These are phyloP conservation scores for Blastocystis hominis DNA, from an alignment of 352 stramenopile species.

Conservation along the genomic window DNA sequence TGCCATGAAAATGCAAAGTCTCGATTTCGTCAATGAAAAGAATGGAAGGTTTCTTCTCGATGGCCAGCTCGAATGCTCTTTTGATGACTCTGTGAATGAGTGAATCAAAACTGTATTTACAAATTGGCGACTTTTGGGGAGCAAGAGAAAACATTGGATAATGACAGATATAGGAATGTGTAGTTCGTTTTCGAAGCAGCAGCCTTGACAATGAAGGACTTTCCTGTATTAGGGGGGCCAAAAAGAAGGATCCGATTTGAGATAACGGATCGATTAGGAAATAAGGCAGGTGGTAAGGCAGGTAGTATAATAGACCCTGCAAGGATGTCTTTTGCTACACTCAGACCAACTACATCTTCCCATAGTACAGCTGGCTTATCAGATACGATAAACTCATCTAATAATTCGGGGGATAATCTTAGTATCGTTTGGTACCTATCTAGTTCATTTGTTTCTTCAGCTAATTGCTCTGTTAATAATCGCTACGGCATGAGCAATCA, in stretches of 20 bases:
- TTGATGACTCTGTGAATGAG: constrained; percentile 79
- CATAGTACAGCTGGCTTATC: constrained; percentile 66
- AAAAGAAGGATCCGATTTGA: constrained; percentile 86
- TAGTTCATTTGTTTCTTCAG: constrained; percentile 66
- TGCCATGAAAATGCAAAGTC: constrained; percentile 76
- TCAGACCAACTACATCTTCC: constrained; percentile 90
- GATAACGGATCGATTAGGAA: constrained; percentile 73
- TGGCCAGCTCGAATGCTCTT: constrained; percentile 93
- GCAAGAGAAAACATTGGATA: constrained; percentile 90
- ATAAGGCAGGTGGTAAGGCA: constrained; percentile 87
- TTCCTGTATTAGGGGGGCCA: constrained; percentile 79
- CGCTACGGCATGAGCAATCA: constrained; percentile 4
- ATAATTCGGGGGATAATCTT: constrained; percentile 81
- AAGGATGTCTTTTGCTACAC: constrained; percentile 86
- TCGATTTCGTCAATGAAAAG: constrained; percentile 98
- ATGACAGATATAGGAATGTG: constrained; percentile 93
- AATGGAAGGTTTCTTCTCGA: constrained; percentile 78
- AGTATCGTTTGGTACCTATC: constrained; percentile 84
- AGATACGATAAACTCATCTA: constrained; percentile 75
- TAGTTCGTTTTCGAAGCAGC: constrained; percentile 92
- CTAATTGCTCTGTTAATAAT: background rate
- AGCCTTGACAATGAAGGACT: constrained; percentile 89
- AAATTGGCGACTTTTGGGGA: constrained; percentile 77
- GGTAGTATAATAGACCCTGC: constrained; percentile 94
- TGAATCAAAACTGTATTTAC: constrained; percentile 67